phyloP scores from a whole-genome alignment of 257 asterid genomes.

The Nicotiana paniculata region DNA sequence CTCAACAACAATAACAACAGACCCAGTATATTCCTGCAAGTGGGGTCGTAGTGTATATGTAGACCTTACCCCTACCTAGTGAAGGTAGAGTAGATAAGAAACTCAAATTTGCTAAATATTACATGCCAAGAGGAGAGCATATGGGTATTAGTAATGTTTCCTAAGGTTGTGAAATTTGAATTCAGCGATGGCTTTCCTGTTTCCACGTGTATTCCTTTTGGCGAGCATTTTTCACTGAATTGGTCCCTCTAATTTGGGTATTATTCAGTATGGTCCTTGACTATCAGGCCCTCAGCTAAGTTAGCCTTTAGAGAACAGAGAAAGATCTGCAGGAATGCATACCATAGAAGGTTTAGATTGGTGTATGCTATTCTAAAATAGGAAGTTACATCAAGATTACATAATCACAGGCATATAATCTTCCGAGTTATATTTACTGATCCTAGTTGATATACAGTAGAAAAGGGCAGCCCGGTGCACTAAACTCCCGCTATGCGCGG shows the following conservation, averaged over 20 bases:
- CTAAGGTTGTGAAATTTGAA: neutral
- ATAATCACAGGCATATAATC: neutral
- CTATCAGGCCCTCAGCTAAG: neutral
- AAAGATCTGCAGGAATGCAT: neutral
- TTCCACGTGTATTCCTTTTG: neutral
- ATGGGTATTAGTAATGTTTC: neutral
- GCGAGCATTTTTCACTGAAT: neutral
- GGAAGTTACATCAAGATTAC: neutral
- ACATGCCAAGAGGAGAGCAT: neutral
- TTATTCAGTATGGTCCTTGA: neutral
- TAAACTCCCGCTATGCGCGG: too few relatives aligned
- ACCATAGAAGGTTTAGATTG: neutral
- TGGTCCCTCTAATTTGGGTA: neutral
- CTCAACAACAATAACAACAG: neutral
- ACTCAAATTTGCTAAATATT: neutral
- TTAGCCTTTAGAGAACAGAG: neutral
- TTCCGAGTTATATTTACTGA: neutral
- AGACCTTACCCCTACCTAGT: too few relatives aligned
- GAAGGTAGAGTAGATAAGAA: too few relatives aligned
- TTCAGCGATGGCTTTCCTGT: neutral
- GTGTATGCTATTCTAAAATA: neutral
- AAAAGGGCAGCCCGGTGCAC: too few relatives aligned
- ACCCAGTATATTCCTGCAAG: too few relatives aligned
- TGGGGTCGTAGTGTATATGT: too few relatives aligned
- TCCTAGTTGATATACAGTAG: neutral